Conservation (phyloP, 441 rosid species). For the Codiaeum variegatum region DNA sequence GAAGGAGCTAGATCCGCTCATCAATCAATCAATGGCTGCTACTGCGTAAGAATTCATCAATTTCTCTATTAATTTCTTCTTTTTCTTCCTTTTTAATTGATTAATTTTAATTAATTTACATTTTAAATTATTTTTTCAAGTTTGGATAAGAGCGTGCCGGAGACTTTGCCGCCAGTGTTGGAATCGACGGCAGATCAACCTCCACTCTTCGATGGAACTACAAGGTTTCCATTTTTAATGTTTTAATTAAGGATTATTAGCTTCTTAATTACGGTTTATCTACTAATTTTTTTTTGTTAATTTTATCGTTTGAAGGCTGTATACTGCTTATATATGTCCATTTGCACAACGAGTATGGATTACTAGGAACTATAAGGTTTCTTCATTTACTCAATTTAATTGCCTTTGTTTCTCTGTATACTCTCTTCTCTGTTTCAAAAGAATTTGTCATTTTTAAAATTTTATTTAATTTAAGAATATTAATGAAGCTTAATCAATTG, state of each 20-base stretch:
- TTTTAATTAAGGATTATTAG: neutral
- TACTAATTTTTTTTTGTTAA: neutral
- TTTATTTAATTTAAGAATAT: no score
- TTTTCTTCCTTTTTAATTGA: neutral
- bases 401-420: neutral
- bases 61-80: neutral
- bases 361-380: conserved; percentile 45
- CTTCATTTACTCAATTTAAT: neutral
- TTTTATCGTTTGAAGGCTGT: conserved; percentile 27
- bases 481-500: no score
- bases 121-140: neutral
- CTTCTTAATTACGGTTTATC: neutral
- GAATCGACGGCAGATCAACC: conserved; percentile 30
- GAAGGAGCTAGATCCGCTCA: no score
- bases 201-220: conserved; percentile 33
- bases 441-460: no score
- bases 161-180: conserved; percentile 20
- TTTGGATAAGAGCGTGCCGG: conserved; percentile 27
- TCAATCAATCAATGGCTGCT: conserved; percentile 19
- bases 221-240: conserved; percentile 11
- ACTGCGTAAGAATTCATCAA: conserved; percentile 14
- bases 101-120: neutral
- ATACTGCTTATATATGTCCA: conserved; percentile 35
- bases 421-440: neutral
- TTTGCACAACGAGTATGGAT: conserved; percentile 52